Base-by-base conservation (phyloP, 129 eudicot species). In the Pittosporum tobira region DNA sequence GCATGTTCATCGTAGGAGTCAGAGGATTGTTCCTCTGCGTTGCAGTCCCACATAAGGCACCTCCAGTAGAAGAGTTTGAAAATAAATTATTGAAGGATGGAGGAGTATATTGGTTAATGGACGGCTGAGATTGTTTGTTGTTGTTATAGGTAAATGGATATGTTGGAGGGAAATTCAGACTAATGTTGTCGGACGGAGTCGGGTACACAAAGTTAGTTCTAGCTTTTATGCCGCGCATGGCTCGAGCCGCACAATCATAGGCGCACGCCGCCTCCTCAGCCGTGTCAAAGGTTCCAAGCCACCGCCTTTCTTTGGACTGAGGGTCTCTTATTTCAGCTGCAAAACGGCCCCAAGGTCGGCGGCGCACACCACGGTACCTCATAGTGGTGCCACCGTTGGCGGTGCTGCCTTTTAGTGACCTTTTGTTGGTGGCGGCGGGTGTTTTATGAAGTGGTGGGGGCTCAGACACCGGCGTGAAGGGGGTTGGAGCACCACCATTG, bases 241-340 rank as follows among this genome's bases (percentile, higher is more conserved):
- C 79, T 1, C 96, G 80, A 1, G 96, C 96, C 30, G 96, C 96
- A 59, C 82, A 71, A 66, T 88, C 96, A 53, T 88, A 88, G 5
- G 96, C 96, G 36, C 84, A 84, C 0, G 96, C 96, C 0, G 96
- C 96, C 55, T 88, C 96, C 64, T 84, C 96, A 3, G 96, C 96
- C 8, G 96, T 88, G 80, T 88, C 96, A 61, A 84, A 88, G 0
- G 96, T 88, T 2, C 96, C 96, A 0, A 88, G 79, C 96, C 96
- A 88, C 21, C 96, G 75, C 9, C 96, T 66, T 36, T 88, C 96
- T 43, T 88, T 88, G 2, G 96, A 84, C 73, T 73, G 84, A 0
- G 96, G 96, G 66, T 88, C 96, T 0, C 96, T 66, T 20, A 88
- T 88, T 40, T 88, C 94, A 25, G 96, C 96, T 22, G 96, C 96